Evolutionary conservation across 768 basidiomycete species (phyloP).

Genomic region (Mycena capillaripes): DNA sequence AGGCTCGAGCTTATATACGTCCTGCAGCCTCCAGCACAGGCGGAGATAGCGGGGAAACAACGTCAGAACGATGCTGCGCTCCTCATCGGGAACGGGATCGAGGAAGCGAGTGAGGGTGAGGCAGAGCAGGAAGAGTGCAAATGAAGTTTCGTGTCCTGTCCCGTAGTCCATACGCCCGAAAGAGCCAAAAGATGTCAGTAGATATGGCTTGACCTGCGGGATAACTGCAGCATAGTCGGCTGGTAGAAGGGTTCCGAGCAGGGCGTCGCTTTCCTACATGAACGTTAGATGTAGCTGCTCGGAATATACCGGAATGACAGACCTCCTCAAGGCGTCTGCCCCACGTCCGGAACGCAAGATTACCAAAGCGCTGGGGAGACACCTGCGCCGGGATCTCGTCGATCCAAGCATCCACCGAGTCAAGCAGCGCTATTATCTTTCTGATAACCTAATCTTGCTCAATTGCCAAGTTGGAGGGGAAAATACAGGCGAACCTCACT

Average conservation of each 20-base stretch:
- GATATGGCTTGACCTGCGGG: conserved; percentile 82
- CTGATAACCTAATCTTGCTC: conserved; percentile 57
- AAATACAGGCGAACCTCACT: conserved; percentile 51
- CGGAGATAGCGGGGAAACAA: conserved; percentile 84
- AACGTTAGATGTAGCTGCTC: not conserved
- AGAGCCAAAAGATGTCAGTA: conserved; percentile 90
- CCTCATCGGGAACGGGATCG: conserved; percentile 69
- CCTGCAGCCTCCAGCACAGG: conserved; percentile 89
- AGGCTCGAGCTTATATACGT: conserved; percentile 91
- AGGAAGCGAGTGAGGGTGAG: conserved; percentile 80
- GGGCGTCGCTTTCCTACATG: conserved; percentile 64
- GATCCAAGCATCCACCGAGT: conserved; percentile 80
- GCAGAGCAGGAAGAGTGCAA: conserved; percentile 82
- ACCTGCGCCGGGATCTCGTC: conserved; percentile 82
- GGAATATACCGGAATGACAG: conserved; percentile 32
- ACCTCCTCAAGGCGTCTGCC: conserved; percentile 85
- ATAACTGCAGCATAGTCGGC: conserved; percentile 57
- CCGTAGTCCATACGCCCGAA: conserved; percentile 96
- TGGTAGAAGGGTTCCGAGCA: conserved; percentile 66
- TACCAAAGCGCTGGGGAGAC: conserved; percentile 90
- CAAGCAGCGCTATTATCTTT: conserved; percentile 69
- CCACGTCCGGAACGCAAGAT: conserved; percentile 92
- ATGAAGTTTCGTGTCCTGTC: conserved; percentile 95
- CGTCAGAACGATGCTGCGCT: conserved; percentile 69
- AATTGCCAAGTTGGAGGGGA: not conserved